These are phyloP conservation scores for Cladosporium velox DNA, from an alignment of 2,329 filamentous ascomycete species.

Conservation along the genomic window DNA sequence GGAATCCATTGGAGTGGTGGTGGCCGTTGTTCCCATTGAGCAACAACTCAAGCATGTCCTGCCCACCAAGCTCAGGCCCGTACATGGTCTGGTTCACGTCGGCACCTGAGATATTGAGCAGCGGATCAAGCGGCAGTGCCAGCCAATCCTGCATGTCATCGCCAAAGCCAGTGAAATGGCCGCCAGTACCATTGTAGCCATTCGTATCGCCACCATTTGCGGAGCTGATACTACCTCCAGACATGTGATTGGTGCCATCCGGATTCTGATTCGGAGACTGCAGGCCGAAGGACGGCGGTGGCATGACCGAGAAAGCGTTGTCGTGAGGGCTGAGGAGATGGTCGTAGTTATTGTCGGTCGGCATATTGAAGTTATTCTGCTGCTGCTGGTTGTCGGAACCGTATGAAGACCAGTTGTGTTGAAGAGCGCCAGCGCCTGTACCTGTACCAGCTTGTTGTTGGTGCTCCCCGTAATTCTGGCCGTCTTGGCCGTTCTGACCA, in stretches of 20 bases:
- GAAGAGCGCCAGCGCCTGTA: conserved; percentile 19
- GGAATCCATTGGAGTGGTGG: conserved; percentile 9
- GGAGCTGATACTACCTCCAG: conserved; percentile 27
- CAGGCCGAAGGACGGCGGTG: conserved; percentile 46
- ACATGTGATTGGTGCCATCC: conserved; percentile 35
- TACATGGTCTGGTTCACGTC: conserved; percentile 59
- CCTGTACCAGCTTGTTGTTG: conserved; percentile 9
- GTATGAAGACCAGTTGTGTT: conserved; percentile 22
- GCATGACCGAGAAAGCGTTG: conserved; percentile 49
- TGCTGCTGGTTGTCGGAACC: conserved; percentile 21
- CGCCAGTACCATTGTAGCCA: conserved; percentile 24
- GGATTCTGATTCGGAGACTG: conserved; percentile 29
- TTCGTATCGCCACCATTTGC: conserved; percentile 29
- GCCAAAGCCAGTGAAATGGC: conserved; percentile 25
- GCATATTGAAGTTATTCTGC: conserved; percentile 45
- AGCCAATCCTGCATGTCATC: conserved; percentile 57
- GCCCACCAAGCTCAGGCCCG: conserved; percentile 65
- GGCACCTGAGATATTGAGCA: conserved; percentile 59
- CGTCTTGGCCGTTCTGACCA: conserved; percentile 10
- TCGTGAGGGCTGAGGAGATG: conserved; percentile 37
- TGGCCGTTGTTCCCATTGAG: conserved; percentile 30
- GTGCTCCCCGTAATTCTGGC: neutral
- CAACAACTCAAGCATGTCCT: conserved; percentile 53
- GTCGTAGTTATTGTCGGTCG: conserved; percentile 47
- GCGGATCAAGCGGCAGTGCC: conserved; percentile 61